A percentile compares a stretch with the other conserved stretches of the same genome.
Conservation (phyloP, 1,284 basidiomycete genomes). For the Heimioporus retisporus region DNA sequence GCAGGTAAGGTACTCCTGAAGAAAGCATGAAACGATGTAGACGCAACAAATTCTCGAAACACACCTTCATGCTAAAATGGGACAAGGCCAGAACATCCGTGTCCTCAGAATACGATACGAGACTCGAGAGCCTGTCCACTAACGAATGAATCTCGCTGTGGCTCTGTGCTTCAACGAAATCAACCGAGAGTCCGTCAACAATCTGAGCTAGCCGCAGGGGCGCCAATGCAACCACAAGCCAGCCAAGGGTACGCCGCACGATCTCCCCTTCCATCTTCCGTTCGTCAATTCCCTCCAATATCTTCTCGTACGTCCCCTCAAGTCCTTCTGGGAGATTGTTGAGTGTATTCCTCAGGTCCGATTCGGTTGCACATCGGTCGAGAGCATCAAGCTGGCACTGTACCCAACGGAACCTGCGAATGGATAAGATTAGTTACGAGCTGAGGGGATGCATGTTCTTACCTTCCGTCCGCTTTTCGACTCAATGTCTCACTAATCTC, state of each 20-base stretch:
- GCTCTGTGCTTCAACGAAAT: too few relatives aligned
- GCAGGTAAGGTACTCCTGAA: constrained; percentile 12
- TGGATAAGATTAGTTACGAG: background rate
- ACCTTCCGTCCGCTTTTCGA: constrained; percentile 9
- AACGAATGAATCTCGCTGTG: background rate
- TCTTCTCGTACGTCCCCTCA: constrained; percentile 8
- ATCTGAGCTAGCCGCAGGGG: constrained; percentile 8
- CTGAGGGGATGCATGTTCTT: background rate
- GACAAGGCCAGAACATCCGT: constrained; percentile 4
- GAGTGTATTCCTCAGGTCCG: background rate
- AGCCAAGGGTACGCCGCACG: constrained; percentile 1
- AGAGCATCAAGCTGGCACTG: constrained; percentile 14
- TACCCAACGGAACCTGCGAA: constrained; percentile 13
- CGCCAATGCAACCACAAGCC: constrained; percentile 8
- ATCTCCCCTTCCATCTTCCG: constrained; percentile 3
- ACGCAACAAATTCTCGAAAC: background rate
- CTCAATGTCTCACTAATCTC: too few relatives aligned
- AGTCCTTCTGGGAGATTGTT: background rate
- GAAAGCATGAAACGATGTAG: too few relatives aligned
- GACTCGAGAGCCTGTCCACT: constrained; percentile 2
- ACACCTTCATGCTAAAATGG: background rate
- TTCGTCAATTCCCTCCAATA: constrained; percentile 8
- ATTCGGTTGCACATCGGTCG: constrained; percentile 1
- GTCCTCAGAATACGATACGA: constrained; percentile 7
- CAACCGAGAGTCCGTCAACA: constrained; percentile 1